phyloP scores from a whole-genome alignment of 106 monocot species.

The Phalaenopsis equestris region DNA sequence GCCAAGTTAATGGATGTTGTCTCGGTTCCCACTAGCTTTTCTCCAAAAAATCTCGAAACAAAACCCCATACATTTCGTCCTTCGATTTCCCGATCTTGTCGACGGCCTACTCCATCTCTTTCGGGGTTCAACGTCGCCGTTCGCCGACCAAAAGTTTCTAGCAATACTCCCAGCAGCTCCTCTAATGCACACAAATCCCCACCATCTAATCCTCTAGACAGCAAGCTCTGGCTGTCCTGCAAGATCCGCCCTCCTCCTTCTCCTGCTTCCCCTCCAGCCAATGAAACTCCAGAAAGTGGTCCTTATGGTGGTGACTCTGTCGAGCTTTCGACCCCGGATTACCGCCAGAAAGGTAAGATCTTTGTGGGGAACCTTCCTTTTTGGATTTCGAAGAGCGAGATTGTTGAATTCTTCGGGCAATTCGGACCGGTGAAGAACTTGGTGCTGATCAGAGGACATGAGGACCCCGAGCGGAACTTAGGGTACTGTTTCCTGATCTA shows the following conservation, averaged over 20 bases:
- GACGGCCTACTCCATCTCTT: neutral
- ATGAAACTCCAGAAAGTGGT: neutral
- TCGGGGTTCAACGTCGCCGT: neutral
- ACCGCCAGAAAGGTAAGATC: slow-evolving; percentile 64
- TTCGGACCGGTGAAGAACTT: slow-evolving; percentile 87
- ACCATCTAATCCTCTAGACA: slow-evolving; percentile 44
- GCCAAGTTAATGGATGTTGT: slow-evolving; percentile 30
- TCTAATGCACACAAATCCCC: neutral
- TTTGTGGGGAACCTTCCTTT: slow-evolving; percentile 83
- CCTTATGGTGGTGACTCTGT: neutral
- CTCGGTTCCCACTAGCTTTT: slow-evolving; percentile 27
- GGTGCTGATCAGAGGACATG: slow-evolving; percentile 66
- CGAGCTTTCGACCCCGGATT: slow-evolving; percentile 11
- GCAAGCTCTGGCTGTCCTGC: slow-evolving; percentile 78
- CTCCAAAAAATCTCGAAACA: slow-evolving; percentile 10
- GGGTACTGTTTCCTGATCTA: slow-evolving; percentile 90
- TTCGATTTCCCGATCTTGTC: slow-evolving; percentile 13
- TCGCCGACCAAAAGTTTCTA: slow-evolving; percentile 4
- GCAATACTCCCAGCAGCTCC: neutral
- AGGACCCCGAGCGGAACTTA: slow-evolving; percentile 76
- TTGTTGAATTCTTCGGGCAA: slow-evolving; percentile 81
- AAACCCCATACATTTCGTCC: slow-evolving; percentile 12
- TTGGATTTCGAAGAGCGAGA: slow-evolving; percentile 91
- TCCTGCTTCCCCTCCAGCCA: slow-evolving; percentile 12
- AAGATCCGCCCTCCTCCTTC: slow-evolving; percentile 66